Conservation (phyloP, 192 early-diverging fungal species). For the Allomyces macrogynus region DNA sequence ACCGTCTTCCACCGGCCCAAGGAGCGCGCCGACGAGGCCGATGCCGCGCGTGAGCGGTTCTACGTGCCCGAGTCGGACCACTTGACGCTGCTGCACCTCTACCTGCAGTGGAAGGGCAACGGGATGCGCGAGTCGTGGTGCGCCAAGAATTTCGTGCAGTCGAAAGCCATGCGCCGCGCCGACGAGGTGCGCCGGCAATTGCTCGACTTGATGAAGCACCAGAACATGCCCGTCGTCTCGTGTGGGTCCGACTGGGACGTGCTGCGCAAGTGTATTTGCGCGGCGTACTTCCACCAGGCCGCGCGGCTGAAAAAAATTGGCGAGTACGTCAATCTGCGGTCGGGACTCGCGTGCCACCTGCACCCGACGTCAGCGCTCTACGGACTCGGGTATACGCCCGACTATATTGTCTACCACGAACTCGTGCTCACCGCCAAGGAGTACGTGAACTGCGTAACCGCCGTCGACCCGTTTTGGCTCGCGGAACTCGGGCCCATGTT, state of each 20-base stretch:
- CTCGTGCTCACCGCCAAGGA: conserved; percentile 76
- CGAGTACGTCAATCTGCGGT: conserved; percentile 87
- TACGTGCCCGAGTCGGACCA: conserved; percentile 98
- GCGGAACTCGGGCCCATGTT: conserved; percentile 94
- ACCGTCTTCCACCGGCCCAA: conserved; percentile 95
- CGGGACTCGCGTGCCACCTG: conserved; percentile 90
- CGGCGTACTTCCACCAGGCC: conserved; percentile 94
- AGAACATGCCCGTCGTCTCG: conserved; percentile 55
- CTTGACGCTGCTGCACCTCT: conserved; percentile 82
- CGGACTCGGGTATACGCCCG: conserved; percentile 30
- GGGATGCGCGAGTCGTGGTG: conserved; percentile 92
- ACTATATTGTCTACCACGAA: conserved; percentile 60
- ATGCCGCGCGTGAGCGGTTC: conserved; percentile 92
- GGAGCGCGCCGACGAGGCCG: conserved; percentile 80
- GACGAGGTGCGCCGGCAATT: conserved; percentile 95
- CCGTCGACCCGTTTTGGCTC: conserved; percentile 79
- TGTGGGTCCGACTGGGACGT: conserved; percentile 30
- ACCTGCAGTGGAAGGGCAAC: conserved; percentile 86
- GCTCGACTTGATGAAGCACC: conserved; percentile 67
- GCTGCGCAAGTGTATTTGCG: conserved; percentile 65
- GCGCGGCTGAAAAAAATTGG: conserved; percentile 81
- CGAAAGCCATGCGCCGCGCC: conserved; percentile 74
- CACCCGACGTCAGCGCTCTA: conserved; percentile 89
- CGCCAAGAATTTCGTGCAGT: conserved; percentile 85
- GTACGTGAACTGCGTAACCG: conserved; percentile 75